phyloP scores from a whole-genome alignment of 306 rosid genomes.

The Begonia fuchsioides region DNA sequence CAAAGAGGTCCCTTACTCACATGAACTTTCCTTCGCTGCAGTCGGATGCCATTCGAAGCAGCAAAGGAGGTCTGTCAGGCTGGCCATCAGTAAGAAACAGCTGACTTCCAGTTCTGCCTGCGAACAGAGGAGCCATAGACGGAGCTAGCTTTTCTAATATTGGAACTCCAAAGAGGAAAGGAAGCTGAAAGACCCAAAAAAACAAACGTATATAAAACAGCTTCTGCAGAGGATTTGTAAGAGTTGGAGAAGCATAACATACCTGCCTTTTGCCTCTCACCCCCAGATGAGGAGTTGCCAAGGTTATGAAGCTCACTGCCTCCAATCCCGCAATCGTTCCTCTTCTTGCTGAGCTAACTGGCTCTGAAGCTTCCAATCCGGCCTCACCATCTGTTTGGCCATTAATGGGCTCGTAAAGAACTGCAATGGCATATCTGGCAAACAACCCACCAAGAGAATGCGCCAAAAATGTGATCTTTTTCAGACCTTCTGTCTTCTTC shows the following conservation, averaged over 20 bases:
- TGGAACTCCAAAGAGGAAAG: conserved; percentile 71
- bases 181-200: conserved; percentile 44
- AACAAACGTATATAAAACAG: neutral
- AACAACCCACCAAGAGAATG: conserved; percentile 96
- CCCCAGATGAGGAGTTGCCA: conserved; percentile 96
- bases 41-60: conserved; percentile 84
- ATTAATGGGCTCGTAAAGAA: conserved; percentile 40
- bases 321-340: conserved; percentile 73
- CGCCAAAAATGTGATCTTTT: conserved; percentile 75
- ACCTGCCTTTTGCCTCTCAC: conserved; percentile 93
- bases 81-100: conserved; percentile 86
- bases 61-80: conserved; percentile 78
- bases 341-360: conserved; percentile 24
- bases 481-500: conserved; percentile 50
- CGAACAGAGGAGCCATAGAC: conserved; percentile 73
- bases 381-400: conserved; percentile 18
- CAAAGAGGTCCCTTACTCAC: conserved; percentile 26
- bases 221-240: conserved; percentile 3
- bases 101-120: conserved; percentile 87
- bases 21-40: conserved; percentile 70
- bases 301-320: conserved; percentile 79
- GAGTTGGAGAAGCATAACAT: conserved; percentile 13
- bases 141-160: conserved; percentile 73
- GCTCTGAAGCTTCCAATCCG: conserved; percentile 15
- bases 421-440: conserved; percentile 77